A percentile compares a stretch with the other conserved stretches of the same genome.
phyloP scores from a whole-genome alignment of 2,329 filamentous ascomycete species.

The Didymella keratinophila region DNA sequence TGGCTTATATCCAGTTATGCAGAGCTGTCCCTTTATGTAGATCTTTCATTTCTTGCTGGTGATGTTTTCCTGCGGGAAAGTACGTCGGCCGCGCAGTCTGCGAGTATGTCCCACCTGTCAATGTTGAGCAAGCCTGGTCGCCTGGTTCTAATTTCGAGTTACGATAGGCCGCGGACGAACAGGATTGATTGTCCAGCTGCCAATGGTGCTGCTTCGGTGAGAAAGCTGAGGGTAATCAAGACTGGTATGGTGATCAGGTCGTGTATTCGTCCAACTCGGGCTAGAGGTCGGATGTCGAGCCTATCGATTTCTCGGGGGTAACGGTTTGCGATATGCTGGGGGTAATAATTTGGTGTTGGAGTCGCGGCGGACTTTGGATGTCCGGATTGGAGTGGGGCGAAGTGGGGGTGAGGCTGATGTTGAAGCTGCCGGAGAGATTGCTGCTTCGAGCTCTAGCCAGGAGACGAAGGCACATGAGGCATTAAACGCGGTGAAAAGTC shows the following conservation, averaged over 20 bases:
- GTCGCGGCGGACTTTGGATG: slow-evolving; percentile 11
- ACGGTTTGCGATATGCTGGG: slow-evolving; percentile 12
- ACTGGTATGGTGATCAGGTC: not conserved
- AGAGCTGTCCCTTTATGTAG: not conserved
- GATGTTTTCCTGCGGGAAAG: slow-evolving; percentile 1
- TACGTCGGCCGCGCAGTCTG: not conserved
- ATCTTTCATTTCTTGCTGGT: not conserved
- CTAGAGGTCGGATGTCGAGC: not conserved
- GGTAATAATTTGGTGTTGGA: slow-evolving; percentile 18
- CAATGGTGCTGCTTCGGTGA: not conserved
- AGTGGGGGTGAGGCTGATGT: slow-evolving; percentile 15
- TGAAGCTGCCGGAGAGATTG: not conserved
- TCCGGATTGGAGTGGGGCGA: slow-evolving; percentile 10
- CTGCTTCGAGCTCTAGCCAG: not conserved
- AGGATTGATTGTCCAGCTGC: not conserved
- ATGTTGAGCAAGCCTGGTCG: not conserved
- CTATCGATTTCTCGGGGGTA: not conserved
- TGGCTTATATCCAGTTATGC: not conserved
- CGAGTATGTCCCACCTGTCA: not conserved
- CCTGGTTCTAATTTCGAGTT: not conserved
- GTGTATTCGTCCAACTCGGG: not conserved
- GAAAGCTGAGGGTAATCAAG: slow-evolving; percentile 4
- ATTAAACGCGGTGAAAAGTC: not conserved
- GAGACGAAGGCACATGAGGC: not conserved
- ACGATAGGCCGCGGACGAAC: slow-evolving; percentile 2